Evolutionary conservation across 2,329 filamentous ascomycete species (phyloP).

Genomic region (Fusarium subglutinans): DNA sequence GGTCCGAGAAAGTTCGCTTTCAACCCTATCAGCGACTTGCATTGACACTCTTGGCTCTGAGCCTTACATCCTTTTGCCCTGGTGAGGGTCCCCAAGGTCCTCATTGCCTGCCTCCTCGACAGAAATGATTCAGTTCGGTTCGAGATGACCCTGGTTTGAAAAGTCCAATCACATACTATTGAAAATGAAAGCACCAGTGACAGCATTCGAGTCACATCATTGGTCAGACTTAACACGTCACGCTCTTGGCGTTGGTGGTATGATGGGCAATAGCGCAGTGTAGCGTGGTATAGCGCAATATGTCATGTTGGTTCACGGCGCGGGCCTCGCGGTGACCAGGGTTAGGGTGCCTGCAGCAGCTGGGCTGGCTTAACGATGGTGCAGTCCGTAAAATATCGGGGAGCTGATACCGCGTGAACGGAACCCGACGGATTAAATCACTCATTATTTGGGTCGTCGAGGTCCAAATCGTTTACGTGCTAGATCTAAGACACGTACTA

Average conservation of each 20-base stretch:
- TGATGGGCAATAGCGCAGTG: not conserved
- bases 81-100: not conserved
- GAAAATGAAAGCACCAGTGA: not conserved
- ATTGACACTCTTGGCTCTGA: too few relatives aligned
- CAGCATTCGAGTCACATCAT: not conserved
- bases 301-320: not conserved
- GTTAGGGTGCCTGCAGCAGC: not conserved
- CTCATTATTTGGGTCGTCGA: not conserved
- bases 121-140: not conserved
- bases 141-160: not conserved
- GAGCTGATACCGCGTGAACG: not conserved
- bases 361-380: not conserved
- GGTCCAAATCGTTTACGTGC: not conserved
- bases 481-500: not conserved
- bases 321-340: not conserved
- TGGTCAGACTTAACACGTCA: not conserved
- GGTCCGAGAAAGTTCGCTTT: not conserved
- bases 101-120: not conserved
- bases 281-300: not conserved
- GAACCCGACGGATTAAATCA: not conserved
- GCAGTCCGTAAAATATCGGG: not conserved
- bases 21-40: not conserved
- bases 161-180: not conserved
- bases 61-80: not conserved
- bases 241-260: not conserved